Conservation (phyloP, 73 alveolate species). For the Stentor coeruleus region DNA sequence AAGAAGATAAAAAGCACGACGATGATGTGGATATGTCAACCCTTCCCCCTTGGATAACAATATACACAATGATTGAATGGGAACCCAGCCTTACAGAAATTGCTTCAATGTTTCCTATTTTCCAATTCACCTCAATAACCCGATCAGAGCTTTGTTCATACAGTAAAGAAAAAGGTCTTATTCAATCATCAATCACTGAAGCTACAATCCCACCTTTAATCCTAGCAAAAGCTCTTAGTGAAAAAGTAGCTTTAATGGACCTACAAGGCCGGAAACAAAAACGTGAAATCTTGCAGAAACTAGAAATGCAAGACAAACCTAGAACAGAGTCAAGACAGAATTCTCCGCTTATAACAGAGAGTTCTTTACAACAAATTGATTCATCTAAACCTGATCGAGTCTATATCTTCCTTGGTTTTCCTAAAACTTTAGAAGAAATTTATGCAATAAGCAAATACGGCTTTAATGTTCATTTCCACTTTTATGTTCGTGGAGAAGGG, state of each 20-base stretch:
- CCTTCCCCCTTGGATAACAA: conserved; percentile 21
- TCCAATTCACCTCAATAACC: conserved; percentile 5
- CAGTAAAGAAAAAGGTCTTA: conserved; percentile 14
- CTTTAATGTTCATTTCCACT: background rate
- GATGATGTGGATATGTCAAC: conserved; percentile 18
- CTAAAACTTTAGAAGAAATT: background rate
- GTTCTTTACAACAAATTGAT: background rate
- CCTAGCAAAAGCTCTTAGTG: background rate
- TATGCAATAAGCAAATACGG: background rate
- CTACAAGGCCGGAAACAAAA: background rate
- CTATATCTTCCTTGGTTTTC: background rate
- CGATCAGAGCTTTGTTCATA: background rate
- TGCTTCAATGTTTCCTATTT: background rate
- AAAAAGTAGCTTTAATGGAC: background rate
- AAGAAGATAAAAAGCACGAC: conserved; percentile 23
- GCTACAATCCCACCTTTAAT: background rate
- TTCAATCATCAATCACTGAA: background rate
- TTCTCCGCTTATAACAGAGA: background rate
- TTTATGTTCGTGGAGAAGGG: background rate
- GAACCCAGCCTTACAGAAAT: background rate
- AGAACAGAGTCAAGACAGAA: background rate
- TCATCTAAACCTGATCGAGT: background rate
- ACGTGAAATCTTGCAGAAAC: background rate
- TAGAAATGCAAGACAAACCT: background rate
- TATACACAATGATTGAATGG: background rate